Evolutionary conservation across 306 rosid genomes (phyloP).

Genomic region (Fagus sylvatica): DNA sequence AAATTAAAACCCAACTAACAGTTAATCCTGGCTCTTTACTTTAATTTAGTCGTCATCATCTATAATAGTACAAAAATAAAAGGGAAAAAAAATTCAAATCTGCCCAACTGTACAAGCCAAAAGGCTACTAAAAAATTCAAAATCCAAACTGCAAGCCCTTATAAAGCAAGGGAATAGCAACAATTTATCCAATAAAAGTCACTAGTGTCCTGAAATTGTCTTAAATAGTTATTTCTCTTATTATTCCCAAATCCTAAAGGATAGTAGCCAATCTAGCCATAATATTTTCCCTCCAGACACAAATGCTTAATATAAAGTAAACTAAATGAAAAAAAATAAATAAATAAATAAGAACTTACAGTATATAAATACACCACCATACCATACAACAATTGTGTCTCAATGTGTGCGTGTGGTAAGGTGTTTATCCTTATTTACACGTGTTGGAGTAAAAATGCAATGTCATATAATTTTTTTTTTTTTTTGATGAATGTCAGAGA

Average conservation of each 20-base stretch:
- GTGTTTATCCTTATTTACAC: neutral
- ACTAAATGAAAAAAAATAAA: neutral
- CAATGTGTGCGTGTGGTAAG: neutral
- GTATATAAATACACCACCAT: neutral
- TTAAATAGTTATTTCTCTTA: neutral
- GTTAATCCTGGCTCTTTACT: neutral
- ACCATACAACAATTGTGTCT: neutral
- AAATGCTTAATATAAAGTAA: neutral
- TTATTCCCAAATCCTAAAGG: neutral
- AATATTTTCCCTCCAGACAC: neutral
- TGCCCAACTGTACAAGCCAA: neutral
- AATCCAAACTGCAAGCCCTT: neutral
- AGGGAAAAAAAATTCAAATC: too few relatives aligned
- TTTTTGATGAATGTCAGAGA: too few relatives aligned
- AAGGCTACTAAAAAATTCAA: too few relatives aligned
- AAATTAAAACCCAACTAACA: neutral
- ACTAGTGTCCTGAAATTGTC: neutral
- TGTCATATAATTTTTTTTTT: too few relatives aligned
- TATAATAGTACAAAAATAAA: too few relatives aligned
- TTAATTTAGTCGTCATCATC: neutral
- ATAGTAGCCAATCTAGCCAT: neutral
- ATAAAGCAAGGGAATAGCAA: neutral
- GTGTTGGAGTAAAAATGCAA: neutral
- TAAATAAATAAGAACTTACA: neutral
- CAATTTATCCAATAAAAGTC: neutral